These are phyloP conservation scores for Buddleja alternifolia DNA, from an alignment of 257 asterid genomes.

Conservation along the genomic window DNA sequence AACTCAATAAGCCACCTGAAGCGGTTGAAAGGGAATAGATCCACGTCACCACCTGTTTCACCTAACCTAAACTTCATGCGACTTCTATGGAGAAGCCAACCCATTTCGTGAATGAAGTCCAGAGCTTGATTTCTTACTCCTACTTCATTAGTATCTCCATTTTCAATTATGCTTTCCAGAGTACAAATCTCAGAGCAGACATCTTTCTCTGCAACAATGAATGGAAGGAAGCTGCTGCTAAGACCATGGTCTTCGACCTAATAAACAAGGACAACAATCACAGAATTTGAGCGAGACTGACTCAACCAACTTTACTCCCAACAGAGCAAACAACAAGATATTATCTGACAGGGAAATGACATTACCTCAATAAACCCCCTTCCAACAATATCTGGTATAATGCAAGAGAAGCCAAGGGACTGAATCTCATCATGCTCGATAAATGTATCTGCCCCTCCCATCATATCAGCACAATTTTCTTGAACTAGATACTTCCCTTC, in stretches of 20 bases:
- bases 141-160: no score
- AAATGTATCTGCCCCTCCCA: conserved; percentile 40
- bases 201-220: conserved; percentile 70
- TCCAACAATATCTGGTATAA: conserved; percentile 60
- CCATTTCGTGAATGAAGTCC: conserved; percentile 23
- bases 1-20: conserved; percentile 74
- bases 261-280: neutral
- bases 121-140: no score
- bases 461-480: conserved; percentile 48
- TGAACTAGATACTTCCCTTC: conserved; percentile 69
- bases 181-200: conserved; percentile 72
- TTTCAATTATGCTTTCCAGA: conserved; percentile 44
- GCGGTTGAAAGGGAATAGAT: conserved; percentile 61
- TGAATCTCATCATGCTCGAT: conserved; percentile 38
- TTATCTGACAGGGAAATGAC: neutral
- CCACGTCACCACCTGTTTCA: conserved; percentile 29
- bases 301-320: no score
- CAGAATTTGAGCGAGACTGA: no score
- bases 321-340: no score
- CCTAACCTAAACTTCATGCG: conserved; percentile 53
- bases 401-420: conserved; percentile 47
- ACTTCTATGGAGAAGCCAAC: conserved; percentile 73
- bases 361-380: conserved; percentile 83
- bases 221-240: conserved; percentile 69
- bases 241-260: conserved; percentile 77